Evolutionary conservation across 768 basidiomycete genomes (phyloP).

Genomic region (Tubosaeta sp.): DNA sequence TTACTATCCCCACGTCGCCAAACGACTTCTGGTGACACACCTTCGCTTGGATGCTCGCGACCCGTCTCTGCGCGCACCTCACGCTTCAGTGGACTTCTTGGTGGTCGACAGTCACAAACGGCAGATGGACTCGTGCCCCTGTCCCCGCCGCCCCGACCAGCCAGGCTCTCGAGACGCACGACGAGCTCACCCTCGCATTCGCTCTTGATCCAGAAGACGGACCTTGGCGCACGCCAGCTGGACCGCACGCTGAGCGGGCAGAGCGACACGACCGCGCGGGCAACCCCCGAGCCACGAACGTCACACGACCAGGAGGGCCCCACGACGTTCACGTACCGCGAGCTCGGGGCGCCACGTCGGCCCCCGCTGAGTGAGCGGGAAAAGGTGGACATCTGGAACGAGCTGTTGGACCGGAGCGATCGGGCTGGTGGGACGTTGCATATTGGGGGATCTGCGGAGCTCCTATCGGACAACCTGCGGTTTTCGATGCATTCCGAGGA

Average conservation of each 20-base stretch:
- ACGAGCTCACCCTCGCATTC: slow-evolving; percentile 7
- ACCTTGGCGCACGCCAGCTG: slow-evolving; percentile 9
- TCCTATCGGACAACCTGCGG: slow-evolving; percentile 42
- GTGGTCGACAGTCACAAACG: slow-evolving; percentile 4
- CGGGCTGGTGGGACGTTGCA: slow-evolving; percentile 72
- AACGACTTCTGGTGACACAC: slow-evolving; percentile 20
- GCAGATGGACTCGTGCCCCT: slow-evolving; percentile 21
- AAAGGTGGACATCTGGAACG: slow-evolving; percentile 70
- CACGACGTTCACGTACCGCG: slow-evolving; percentile 45
- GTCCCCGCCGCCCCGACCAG: slow-evolving; percentile 28
- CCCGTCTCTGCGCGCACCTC: slow-evolving; percentile 53
- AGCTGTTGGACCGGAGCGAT: slow-evolving; percentile 60
- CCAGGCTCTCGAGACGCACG: slow-evolving; percentile 13
- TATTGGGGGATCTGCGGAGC: slow-evolving; percentile 34
- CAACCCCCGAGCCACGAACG: slow-evolving; percentile 1
- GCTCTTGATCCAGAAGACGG: slow-evolving; percentile 2
- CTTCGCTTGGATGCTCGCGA: slow-evolving; percentile 30
- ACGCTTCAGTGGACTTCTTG: neutral
- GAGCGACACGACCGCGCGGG: slow-evolving; percentile 31
- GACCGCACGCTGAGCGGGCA: slow-evolving; percentile 23
- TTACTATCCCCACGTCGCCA: slow-evolving; percentile 11
- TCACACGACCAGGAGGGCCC: slow-evolving; percentile 14
- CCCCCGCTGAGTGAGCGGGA: slow-evolving; percentile 57
- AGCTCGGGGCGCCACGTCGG: slow-evolving; percentile 35
- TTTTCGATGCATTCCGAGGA: slow-evolving; percentile 32